Evolutionary conservation across 2,329 filamentous ascomycete species (phyloP).

Genomic region (Colletotrichum phormii): DNA sequence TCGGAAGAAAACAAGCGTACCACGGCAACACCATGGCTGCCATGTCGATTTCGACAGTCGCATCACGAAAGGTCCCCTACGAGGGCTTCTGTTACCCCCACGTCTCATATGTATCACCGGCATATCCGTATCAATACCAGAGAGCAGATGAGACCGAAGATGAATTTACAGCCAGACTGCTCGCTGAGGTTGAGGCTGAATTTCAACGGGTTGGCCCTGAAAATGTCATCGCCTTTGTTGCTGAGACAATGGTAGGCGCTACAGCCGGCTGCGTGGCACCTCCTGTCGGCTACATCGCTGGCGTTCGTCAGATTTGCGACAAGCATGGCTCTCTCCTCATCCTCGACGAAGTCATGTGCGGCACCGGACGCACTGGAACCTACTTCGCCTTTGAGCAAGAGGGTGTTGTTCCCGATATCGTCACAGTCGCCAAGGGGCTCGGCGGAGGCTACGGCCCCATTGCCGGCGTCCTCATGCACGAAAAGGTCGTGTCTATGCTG

Average conservation of each 20-base stretch:
- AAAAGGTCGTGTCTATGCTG: constrained; percentile 61
- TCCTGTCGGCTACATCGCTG: constrained; percentile 64
- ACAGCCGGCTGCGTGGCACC: constrained; percentile 64
- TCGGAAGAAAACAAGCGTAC: constrained; percentile 58
- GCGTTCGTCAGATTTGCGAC: constrained; percentile 64
- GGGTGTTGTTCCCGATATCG: constrained; percentile 61
- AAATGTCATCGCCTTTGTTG: constrained; percentile 60
- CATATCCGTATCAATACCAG: constrained; percentile 57
- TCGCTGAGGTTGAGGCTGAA: constrained; percentile 59
- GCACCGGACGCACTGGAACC: constrained; percentile 70
- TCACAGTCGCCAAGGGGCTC: constrained; percentile 70
- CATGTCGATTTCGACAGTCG: constrained; percentile 51
- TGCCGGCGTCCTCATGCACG: constrained; percentile 65
- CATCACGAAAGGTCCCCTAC: constrained; percentile 43
- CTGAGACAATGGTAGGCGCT: constrained; percentile 61
- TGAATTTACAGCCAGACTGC: constrained; percentile 53
- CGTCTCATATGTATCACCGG: constrained; percentile 48
- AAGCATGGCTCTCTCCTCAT: constrained; percentile 66
- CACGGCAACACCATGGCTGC: constrained; percentile 63
- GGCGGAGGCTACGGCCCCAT: constrained; percentile 67
- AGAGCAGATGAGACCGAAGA: constrained; percentile 49
- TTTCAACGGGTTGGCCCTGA: constrained; percentile 57
- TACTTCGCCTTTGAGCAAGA: constrained; percentile 75
- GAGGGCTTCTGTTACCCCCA: constrained; percentile 41
- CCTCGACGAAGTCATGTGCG: constrained; percentile 76